phyloP scores from a whole-genome alignment of 2,329 filamentous ascomycete genomes.

The Falciphora oryzae region DNA sequence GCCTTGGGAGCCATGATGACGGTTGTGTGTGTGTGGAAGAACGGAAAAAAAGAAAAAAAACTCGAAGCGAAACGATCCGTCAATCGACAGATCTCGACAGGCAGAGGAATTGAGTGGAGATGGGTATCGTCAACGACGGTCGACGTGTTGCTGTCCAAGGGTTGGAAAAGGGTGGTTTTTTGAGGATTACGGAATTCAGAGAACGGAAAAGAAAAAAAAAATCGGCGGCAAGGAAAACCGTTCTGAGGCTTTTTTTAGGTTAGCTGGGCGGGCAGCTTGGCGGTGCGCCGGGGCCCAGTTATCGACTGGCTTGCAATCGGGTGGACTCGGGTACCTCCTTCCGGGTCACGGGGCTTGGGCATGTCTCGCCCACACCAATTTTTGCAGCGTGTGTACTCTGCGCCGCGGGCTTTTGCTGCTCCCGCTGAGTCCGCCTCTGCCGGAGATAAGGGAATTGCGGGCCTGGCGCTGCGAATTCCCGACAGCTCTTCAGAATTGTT shows the following conservation, averaged over 20 bases:
- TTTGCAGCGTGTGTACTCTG: neutral
- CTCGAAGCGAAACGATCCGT: neutral
- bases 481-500: no score
- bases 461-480: neutral
- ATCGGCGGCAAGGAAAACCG: neutral
- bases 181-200: neutral
- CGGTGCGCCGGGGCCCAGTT: neutral
- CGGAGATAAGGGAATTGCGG: neutral
- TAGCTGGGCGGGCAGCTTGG: constrained; percentile 2
- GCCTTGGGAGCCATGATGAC: constrained; percentile 8
- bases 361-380: neutral
- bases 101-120: constrained; percentile 6
- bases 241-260: constrained; percentile 8
- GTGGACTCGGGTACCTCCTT: constrained; percentile 1
- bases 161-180: neutral
- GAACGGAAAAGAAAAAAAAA: constrained; percentile 1
- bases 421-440: neutral
- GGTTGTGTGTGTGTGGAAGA: neutral
- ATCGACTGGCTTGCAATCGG: neutral
- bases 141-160: neutral
- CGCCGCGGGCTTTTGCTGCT: neutral
- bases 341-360: neutral
- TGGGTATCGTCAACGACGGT: neutral
- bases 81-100: constrained; percentile 1
- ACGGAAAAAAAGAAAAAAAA: constrained; percentile 7